Conservation (phyloP, 306 rosid genomes). For the Quercus robur region DNA sequence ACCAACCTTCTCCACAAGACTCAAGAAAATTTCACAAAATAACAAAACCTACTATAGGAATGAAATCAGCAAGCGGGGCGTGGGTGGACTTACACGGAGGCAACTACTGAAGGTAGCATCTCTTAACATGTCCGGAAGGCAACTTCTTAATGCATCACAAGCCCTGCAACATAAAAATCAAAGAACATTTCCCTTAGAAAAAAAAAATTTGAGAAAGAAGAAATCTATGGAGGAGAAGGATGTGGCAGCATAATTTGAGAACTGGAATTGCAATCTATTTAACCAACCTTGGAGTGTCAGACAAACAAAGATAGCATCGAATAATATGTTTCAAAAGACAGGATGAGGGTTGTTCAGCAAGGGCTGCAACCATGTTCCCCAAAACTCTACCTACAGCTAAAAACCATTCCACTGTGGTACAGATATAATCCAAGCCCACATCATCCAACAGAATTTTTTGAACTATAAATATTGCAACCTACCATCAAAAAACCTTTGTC, state of each 20-base stretch:
- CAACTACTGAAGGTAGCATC: constrained; percentile 55
- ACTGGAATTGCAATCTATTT: constrained; percentile 11
- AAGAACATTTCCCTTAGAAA: background rate
- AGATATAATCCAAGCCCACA: constrained; percentile 70
- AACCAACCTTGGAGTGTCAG: constrained; percentile 58
- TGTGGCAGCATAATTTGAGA: background rate
- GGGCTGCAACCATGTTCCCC: constrained; percentile 54
- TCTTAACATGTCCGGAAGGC: constrained; percentile 67
- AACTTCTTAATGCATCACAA: constrained; percentile 57
- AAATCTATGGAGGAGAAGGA: too few species aligned
- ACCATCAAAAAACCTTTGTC: constrained; percentile 22
- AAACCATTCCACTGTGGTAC: constrained; percentile 64
- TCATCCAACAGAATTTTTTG: constrained; percentile 72
- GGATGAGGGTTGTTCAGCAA: constrained; percentile 58
- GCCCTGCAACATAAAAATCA: constrained; percentile 44
- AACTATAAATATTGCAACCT: constrained; percentile 78
- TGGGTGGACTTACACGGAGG: constrained; percentile 53
- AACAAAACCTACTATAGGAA: background rate
- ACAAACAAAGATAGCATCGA: constrained; percentile 64
- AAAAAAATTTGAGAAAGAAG: constrained; percentile 4
- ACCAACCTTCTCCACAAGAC: background rate
- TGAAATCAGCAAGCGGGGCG: constrained; percentile 2
- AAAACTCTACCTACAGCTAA: constrained; percentile 60
- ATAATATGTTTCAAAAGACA: constrained; percentile 66
- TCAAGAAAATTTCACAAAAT: background rate